Conservation (phyloP, 257 asterid genomes). For the Lycium barbarum region DNA sequence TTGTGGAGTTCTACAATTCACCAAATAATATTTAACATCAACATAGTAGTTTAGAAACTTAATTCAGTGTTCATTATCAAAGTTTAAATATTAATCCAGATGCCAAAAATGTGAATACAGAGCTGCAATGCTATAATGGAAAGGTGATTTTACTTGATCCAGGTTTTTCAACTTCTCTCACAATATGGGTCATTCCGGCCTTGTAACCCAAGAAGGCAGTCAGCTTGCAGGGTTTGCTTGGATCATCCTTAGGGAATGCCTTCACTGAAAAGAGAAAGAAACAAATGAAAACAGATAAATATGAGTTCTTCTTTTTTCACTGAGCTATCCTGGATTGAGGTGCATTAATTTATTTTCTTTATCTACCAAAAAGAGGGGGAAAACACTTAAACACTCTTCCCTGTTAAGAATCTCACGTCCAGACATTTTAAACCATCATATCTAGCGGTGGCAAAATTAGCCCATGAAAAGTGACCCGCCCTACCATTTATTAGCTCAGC, state of each 20-base stretch:
- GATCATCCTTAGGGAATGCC: constrained; percentile 74
- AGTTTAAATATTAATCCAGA: neutral
- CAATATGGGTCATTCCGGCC: constrained; percentile 76
- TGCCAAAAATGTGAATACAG: too few species aligned
- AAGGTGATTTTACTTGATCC: constrained; percentile 53
- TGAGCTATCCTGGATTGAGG: too few species aligned
- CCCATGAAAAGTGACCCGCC: too few species aligned
- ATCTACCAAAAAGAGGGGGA: too few species aligned
- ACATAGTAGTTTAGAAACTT: neutral
- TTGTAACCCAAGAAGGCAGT: constrained; percentile 66
- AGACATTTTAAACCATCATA: too few species aligned
- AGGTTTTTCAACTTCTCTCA: constrained; percentile 67
- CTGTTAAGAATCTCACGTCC: too few species aligned
- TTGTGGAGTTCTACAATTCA: constrained; percentile 60
- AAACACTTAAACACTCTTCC: too few species aligned
- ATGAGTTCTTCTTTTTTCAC: too few species aligned
- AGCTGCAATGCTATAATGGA: neutral
- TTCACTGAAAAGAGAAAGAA: constrained; percentile 51
- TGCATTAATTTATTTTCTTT: too few species aligned
- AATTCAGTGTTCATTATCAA: neutral
- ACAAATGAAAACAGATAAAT: too few species aligned
- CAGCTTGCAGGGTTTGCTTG: constrained; percentile 55
- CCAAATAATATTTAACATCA: neutral
- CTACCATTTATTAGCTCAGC: too few species aligned
- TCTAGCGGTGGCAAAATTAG: too few species aligned